Percentiles rank a stretch among this genome's conserved stretches.
These are phyloP conservation scores for Auricularia heimuer DNA, from an alignment of 768 basidiomycete species.

Conservation along the genomic window DNA sequence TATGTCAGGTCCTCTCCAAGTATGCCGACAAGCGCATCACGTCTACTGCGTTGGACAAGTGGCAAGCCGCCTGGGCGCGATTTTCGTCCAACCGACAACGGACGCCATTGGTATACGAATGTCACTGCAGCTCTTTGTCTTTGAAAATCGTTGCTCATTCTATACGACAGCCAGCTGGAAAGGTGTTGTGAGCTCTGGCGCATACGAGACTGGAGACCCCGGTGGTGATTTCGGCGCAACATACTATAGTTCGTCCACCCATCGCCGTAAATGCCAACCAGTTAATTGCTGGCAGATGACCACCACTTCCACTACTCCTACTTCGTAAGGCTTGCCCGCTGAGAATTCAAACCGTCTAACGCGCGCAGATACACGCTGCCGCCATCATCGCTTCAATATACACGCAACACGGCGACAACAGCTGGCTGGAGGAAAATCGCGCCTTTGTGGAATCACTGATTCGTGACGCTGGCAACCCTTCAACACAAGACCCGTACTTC, in stretches of 20 bases:
- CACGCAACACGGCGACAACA: not conserved
- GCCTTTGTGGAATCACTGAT: constrained; percentile 2
- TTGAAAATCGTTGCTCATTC: not conserved
- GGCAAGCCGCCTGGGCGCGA: constrained; percentile 3
- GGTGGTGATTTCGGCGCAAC: constrained; percentile 4
- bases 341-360: not conserved
- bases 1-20: not conserved
- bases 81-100: constrained; percentile 5
- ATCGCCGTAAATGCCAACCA: not conserved
- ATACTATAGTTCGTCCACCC: constrained; percentile 2
- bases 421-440: not conserved
- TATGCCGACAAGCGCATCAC: not conserved
- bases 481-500: constrained; percentile 1
- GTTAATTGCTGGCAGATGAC: constrained; percentile 1
- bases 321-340: not conserved
- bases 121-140: not conserved
- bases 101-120: constrained; percentile 5
- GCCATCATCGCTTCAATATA: constrained; percentile 5
- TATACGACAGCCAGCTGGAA: not conserved
- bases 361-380: constrained; percentile 5
- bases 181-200: not conserved
- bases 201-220: constrained; percentile 4
- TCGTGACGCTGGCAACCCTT: constrained; percentile 2
- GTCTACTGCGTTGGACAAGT: not conserved
- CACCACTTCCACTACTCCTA: constrained; percentile 5